Evolutionary conservation across 2,329 filamentous ascomycete species (phyloP).

Genomic region (Arachnomyces sp.): DNA sequence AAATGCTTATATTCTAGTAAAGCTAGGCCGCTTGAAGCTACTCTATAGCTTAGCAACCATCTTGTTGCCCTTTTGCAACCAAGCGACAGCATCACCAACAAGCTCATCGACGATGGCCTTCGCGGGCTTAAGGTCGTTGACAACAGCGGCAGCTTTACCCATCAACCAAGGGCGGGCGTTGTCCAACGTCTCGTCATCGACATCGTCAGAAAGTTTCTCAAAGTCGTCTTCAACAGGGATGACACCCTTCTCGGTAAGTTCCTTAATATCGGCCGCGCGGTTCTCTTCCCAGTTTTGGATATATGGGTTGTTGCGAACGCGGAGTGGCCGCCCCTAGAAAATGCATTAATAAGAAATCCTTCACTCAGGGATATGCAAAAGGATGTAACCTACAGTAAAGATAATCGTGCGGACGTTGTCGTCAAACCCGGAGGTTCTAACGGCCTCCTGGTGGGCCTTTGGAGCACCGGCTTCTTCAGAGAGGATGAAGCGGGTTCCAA

Average conservation of each 20-base stretch:
- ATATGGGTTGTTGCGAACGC: conserved; percentile 88
- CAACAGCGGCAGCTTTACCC: conserved; percentile 92
- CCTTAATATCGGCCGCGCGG: conserved; percentile 81
- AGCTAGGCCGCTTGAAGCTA: not conserved
- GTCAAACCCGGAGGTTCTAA: conserved; percentile 83
- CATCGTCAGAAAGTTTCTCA: conserved; percentile 66
- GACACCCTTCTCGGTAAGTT: conserved; percentile 78
- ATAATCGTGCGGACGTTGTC: conserved; percentile 97
- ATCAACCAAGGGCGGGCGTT: conserved; percentile 87
- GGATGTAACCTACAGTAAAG: conserved; percentile 60
- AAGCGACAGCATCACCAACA: conserved; percentile 68
- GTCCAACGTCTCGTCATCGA: conserved; percentile 81
- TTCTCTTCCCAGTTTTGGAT: conserved; percentile 96
- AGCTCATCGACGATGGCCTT: conserved; percentile 94
- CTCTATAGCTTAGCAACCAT: conserved; percentile 62
- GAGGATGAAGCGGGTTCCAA: conserved; percentile 92
- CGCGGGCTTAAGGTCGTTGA: conserved; percentile 85
- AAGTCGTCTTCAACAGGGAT: conserved; percentile 93
- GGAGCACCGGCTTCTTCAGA: conserved; percentile 91
- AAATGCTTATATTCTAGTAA: too few species aligned
- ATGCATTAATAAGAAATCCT: not conserved
- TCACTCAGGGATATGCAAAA: not conserved
- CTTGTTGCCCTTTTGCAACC: conserved; percentile 61
- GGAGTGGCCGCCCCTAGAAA: conserved; percentile 68
- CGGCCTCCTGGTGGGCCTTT: conserved; percentile 89